These are phyloP conservation scores for Trametes punicea DNA, from an alignment of 768 basidiomycete species.

Conservation along the genomic window DNA sequence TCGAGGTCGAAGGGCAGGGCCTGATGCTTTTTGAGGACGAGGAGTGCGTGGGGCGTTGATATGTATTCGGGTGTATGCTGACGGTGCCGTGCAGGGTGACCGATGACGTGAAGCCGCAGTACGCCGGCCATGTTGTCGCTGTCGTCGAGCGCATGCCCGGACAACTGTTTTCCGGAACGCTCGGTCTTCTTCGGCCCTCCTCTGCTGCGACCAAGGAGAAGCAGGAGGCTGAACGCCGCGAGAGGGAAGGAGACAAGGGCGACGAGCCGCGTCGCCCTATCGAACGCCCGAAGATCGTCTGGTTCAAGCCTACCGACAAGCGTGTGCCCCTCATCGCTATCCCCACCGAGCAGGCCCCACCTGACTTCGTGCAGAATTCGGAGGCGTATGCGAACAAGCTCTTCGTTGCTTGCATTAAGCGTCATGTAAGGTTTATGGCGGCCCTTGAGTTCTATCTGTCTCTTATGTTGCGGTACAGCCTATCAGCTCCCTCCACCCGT, in stretches of 20 bases:
- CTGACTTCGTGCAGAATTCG: constrained; percentile 92
- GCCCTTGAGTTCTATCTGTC: no score
- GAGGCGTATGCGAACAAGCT: constrained; percentile 87
- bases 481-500: constrained; percentile 96
- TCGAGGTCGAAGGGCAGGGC: constrained; percentile 98
- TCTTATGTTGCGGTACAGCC: constrained; percentile 54
- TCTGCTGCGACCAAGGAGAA: constrained; percentile 98
- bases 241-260: constrained; percentile 90
- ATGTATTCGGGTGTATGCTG: constrained; percentile 6
- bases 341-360: constrained; percentile 96
- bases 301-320: constrained; percentile 99
- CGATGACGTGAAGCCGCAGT: constrained; percentile 97
- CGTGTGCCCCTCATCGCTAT: constrained; percentile 98
- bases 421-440: constrained; percentile 74
- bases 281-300: constrained; percentile 97
- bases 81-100: constrained; percentile 61
- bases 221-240: constrained; percentile 95
- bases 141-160: constrained; percentile 99
- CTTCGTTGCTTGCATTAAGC: constrained; percentile 98
- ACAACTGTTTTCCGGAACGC: constrained; percentile 95
- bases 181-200: constrained; percentile 91
- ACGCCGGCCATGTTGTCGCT: constrained; percentile 98
- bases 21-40: constrained; percentile 97
- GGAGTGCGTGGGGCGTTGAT: constrained; percentile 52
- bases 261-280: constrained; percentile 80